Base-by-base conservation (phyloP, 768 basidiomycete genomes). In the Daedaleopsis sinensis region DNA sequence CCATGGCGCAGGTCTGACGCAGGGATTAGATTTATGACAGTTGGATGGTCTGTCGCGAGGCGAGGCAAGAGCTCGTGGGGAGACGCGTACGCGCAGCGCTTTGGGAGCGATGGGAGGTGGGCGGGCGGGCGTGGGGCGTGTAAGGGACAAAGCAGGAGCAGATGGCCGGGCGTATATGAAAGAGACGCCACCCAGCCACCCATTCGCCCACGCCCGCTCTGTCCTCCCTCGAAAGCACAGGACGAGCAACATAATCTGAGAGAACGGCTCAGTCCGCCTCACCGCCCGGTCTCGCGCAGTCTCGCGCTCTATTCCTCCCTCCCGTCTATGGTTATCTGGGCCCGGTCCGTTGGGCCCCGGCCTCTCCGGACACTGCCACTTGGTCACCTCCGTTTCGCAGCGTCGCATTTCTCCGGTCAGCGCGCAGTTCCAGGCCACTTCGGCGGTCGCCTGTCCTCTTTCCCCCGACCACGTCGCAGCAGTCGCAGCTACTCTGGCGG, bases 221-320 rank as follows among this genome's bases (percentile, higher is more conserved):
- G 36, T 24, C 21, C 18, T 32, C 27, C 27, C 27, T 32, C 27
- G 27, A 32, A 7, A 32, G 27, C 27, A 32, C 27, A 32, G 27
- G 27, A 32, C 27, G 27, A 32, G 27, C 27, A 32, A 32, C 27
- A 32, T 32, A 32, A 32, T 32, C 27, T 32, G 27, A 61, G 59
- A 64, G 63, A 54, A 64, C 59, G 63, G 63, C 59, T 52, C 63
- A 58, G 63, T 52, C 27, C 59, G 63, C 58, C 58, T 57, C 46
- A 37, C 58, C 42, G 32, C 51, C 58, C 59, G 63, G 57, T 52
- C 61, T 57, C 42, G 35, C n/a, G n/a, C 59, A 59, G 57, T 52
- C 61, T 57, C 15, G 18, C 44, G 36, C 54, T 49, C 59, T 55
- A 50, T 49, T 46, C 54, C 21, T 32, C 27, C 27, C 10, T 27